Conservation (phyloP, 2,329 filamentous ascomycete genomes). For the Colletotrichum sp. region DNA sequence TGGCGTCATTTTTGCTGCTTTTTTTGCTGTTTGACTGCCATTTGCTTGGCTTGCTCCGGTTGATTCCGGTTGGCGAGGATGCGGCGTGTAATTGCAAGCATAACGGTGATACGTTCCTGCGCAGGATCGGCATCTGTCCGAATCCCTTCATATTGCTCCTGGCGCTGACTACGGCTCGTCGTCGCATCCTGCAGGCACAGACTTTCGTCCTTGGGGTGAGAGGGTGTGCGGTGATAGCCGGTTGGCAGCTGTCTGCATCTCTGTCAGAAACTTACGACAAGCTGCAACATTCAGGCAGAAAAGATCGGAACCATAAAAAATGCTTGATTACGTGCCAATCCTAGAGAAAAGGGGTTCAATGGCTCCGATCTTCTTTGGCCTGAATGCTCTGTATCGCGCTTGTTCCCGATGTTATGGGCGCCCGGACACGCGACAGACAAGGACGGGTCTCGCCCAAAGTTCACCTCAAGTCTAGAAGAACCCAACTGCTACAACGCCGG, state of each 20-base stretch:
- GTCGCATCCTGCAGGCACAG: neutral
- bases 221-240: neutral
- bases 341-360: neutral
- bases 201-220: neutral
- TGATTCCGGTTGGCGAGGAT: neutral
- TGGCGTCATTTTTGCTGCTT: neutral
- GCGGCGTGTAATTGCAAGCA: neutral
- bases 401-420: neutral
- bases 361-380: neutral
- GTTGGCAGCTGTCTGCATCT: neutral
- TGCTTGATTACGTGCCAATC: neutral
- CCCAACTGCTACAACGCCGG: neutral
- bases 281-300: neutral
- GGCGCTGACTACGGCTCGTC: neutral
- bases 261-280: neutral
- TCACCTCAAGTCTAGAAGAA: neutral
- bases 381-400: neutral
- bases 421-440: too few species aligned
- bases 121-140: neutral
- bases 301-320: neutral
- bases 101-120: neutral
- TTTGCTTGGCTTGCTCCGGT: neutral
- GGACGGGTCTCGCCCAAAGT: neutral
- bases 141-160: neutral
- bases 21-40: neutral